These are phyloP conservation scores for Apiotrichum sp. DNA, from an alignment of 1,284 basidiomycete genomes.

Conservation along the genomic window DNA sequence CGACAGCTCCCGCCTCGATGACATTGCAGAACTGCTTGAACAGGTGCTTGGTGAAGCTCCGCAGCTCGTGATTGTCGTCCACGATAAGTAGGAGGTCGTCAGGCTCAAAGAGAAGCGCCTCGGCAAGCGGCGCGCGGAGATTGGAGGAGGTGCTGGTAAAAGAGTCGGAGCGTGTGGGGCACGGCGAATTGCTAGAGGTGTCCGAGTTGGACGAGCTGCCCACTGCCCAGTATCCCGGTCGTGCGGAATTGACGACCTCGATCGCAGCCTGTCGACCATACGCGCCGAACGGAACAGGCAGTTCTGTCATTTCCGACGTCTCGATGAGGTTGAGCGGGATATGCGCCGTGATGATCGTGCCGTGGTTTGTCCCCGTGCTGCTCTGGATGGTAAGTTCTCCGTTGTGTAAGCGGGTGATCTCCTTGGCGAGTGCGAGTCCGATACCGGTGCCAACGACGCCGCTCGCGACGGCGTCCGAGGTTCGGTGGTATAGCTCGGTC, in stretches of 20 bases:
- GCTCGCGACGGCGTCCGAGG: background rate
- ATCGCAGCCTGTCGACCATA: background rate
- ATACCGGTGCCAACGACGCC: conserved; percentile 13
- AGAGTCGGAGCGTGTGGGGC: background rate
- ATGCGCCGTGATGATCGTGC: conserved; percentile 16
- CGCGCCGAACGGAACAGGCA: background rate
- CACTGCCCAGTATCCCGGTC: too few species aligned
- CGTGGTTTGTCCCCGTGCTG: background rate
- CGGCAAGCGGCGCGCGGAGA: background rate
- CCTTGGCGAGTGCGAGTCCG: conserved; percentile 27
- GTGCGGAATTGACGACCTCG: too few species aligned
- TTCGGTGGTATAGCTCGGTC: conserved; percentile 20
- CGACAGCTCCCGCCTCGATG: conserved; percentile 41
- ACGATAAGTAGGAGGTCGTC: conserved; percentile 29
- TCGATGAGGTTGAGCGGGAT: conserved; percentile 13
- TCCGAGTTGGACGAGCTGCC: too few species aligned
- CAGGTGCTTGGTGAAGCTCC: conserved; percentile 34
- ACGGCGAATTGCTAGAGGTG: too few species aligned
- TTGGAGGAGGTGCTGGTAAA: background rate
- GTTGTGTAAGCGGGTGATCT: conserved; percentile 46
- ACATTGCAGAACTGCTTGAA: conserved; percentile 43
- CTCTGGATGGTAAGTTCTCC: conserved; percentile 41
- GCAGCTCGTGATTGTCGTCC: conserved; percentile 35
- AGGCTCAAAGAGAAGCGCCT: conserved; percentile 21
- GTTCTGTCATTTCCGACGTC: background rate